Evolutionary conservation across 192 early-diverging fungal genomes (phyloP), one percentile per base, ranked within the genome.

Genomic region (Gaertneriomyces semiglobifer): DNA sequence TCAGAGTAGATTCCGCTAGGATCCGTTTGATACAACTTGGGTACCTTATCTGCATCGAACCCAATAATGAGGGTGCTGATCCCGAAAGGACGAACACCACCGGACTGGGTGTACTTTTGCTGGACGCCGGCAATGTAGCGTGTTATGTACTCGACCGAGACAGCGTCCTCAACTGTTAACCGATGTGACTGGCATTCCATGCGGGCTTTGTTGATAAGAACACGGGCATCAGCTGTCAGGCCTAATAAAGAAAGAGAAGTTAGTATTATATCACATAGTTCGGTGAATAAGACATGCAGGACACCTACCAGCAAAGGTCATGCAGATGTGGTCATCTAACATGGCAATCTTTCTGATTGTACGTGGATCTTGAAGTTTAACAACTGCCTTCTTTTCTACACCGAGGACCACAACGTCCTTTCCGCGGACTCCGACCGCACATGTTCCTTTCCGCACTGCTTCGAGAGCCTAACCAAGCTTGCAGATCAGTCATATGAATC

Each of bases 61-160:
- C 96, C 96, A 65, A 96, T 90, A 64, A 97, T 88, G 56, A 99
- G 84, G 58, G 94, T 94, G 44, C 95, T 96, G 69, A 99, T 95
- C 65, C 96, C 96, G 76, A 98, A 99, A 19, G 96, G 96, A 67
- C 96, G 89, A 14, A 96, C 92, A 81, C 96, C 96, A 73, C 93
- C 95, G 81, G 88, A 91, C 80, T 99, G 96, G 14, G 96, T 99
- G 79, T 98, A 96, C 92, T 93, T 93, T 86, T 94, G 96, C 79
- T 98, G 96, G 53, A 95, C 86, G 44, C 90, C 88, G 58, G 96
- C 96, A 80, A 99, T 93, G 77, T 95, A 90, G 52, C 92, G 89
- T 25, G 96, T 94, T 58, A 99, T 99, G 74, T 96, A 95, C 85
- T 99, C 96, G 57, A 97, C 88, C 38, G 93, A 92, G 3, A 95